These are phyloP conservation scores for Emergomyces pasteurianus DNA, from an alignment of 2,329 filamentous ascomycete species.

Conservation along the genomic window DNA sequence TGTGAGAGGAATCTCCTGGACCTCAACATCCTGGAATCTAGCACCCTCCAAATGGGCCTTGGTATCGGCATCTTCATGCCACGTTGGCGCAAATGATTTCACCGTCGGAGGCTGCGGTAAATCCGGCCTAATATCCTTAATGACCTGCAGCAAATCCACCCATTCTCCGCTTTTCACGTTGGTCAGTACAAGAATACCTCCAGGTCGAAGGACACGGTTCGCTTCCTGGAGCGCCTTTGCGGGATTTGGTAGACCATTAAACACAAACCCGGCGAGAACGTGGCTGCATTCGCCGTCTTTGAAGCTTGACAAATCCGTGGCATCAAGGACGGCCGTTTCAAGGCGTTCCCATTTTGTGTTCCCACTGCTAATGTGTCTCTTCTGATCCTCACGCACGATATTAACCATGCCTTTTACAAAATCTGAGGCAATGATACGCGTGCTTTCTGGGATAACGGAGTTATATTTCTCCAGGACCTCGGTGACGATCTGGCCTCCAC, in stretches of 20 bases:
- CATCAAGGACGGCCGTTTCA: background rate
- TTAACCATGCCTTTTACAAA: conserved; percentile 1
- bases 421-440: background rate
- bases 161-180: background rate
- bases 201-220: background rate
- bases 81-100: background rate
- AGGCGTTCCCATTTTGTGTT: background rate
- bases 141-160: background rate
- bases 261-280: background rate
- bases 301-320: background rate
- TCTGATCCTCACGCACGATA: background rate
- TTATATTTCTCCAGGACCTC: background rate
- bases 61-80: background rate
- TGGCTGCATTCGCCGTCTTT: background rate
- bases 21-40: background rate
- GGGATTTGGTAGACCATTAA: background rate
- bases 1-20: background rate
- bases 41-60: background rate
- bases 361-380: background rate
- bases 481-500: background rate
- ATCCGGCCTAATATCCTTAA: background rate
- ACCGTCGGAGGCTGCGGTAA: background rate
- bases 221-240: background rate
- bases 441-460: background rate
- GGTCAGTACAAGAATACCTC: background rate